A percentile compares a stretch with the other conserved stretches of the same genome.
phyloP scores from a whole-genome alignment of 179 eudicot species.

The Spergularia azorica region DNA sequence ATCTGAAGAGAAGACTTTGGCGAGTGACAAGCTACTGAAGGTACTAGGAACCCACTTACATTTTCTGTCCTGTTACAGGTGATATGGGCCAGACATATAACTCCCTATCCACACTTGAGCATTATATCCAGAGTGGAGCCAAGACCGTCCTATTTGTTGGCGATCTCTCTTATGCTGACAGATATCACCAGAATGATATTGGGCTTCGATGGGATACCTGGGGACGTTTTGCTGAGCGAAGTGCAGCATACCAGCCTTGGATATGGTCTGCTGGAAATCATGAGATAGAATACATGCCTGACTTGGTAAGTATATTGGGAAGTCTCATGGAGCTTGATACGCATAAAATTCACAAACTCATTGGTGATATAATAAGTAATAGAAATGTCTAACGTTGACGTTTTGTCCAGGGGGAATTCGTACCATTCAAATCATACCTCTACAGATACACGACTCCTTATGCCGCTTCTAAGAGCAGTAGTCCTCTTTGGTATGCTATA shows the following conservation, averaged over 20 bases:
- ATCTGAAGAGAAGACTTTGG: neutral
- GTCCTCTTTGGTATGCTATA: constrained; percentile 89
- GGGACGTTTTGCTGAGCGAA: constrained; percentile 77
- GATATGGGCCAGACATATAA: constrained; percentile 94
- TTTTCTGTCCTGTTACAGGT: constrained; percentile 46
- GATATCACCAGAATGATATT: constrained; percentile 65
- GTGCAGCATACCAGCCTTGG: constrained; percentile 94
- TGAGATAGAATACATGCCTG: constrained; percentile 90
- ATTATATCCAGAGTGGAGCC: constrained; percentile 68
- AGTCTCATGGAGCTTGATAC: constrained; percentile 1
- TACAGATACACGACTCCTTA: constrained; percentile 78
- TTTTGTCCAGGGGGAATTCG: constrained; percentile 62
- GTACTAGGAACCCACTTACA: neutral
- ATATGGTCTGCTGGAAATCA: constrained; percentile 98
- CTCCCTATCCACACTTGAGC: constrained; percentile 79
- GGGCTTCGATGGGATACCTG: constrained; percentile 93
- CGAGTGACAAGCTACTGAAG: neutral
- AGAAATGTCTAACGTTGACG: neutral
- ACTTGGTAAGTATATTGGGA: constrained; percentile 54
- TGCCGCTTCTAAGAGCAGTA: constrained; percentile 63
- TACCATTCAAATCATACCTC: constrained; percentile 73
- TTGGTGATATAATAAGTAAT: neutral
- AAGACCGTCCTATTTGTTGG: constrained; percentile 82
- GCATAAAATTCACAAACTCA: neutral
- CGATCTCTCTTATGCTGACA: constrained; percentile 95